Conservation (phyloP, 345 rosid genomes). For the Microcos paniculata region DNA sequence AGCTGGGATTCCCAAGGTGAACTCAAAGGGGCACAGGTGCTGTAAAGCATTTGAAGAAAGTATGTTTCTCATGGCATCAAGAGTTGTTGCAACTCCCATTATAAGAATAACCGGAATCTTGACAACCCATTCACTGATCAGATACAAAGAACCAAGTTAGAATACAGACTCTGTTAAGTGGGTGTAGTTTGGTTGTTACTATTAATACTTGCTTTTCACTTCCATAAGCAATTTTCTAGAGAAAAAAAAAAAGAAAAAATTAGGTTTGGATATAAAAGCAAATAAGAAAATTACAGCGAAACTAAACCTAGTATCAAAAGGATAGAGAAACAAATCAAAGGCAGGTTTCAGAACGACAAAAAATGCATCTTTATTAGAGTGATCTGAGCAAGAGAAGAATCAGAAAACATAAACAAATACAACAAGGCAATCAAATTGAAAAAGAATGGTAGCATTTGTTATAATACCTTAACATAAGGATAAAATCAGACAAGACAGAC, state of each 20-base stretch:
- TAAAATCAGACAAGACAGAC: constrained; percentile 72
- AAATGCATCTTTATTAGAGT: background rate
- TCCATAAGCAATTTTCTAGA: background rate
- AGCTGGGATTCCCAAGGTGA: constrained; percentile 70
- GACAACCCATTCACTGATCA: constrained; percentile 76
- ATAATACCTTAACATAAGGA: constrained; percentile 69
- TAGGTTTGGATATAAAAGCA: background rate
- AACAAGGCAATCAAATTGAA: background rate
- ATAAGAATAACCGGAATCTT: constrained; percentile 77
- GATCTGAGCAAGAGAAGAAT: background rate
- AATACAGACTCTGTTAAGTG: background rate
- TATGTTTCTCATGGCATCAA: constrained; percentile 61
- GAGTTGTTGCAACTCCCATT: constrained; percentile 88
- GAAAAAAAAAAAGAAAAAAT: no score
- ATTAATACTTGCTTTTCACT: background rate
- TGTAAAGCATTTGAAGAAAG: constrained; percentile 66
- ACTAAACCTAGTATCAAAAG: background rate
- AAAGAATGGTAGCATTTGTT: background rate
- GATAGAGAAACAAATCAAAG: background rate
- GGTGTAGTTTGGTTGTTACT: background rate
- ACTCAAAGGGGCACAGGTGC: constrained; percentile 57
- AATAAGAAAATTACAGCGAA: background rate
- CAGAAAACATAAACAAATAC: background rate
- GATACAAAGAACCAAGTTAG: constrained; percentile 16
- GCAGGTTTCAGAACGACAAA: constrained; percentile 3